A percentile compares a stretch with the other conserved stretches of the same genome.
Conservation (phyloP, 2,329 filamentous ascomycete genomes). For the Zymoseptoria tritici region DNA sequence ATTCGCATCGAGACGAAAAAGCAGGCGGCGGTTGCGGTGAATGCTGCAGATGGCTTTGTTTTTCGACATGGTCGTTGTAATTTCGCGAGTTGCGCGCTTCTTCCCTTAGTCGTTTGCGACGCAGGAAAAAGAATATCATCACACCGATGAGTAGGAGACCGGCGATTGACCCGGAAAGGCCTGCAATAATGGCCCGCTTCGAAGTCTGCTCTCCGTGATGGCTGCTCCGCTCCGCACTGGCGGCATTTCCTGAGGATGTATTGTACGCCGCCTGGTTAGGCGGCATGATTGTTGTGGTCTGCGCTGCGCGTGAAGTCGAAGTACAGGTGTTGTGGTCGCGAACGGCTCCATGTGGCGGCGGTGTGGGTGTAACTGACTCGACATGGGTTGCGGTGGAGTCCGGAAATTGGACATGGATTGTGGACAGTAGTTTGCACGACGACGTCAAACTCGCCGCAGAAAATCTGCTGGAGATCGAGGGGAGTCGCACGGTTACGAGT, state of each 20-base stretch:
- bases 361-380: not conserved
- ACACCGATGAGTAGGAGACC: slow-evolving; percentile 24
- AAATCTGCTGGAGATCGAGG: not conserved
- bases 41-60: not conserved
- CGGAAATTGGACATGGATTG: not conserved
- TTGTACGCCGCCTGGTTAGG: slow-evolving; percentile 2
- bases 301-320: not conserved
- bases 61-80: not conserved
- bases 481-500: slow-evolving; percentile 1
- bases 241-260: slow-evolving; percentile 7
- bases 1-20: not conserved
- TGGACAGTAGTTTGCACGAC: not conserved
- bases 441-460: not conserved
- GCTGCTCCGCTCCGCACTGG: slow-evolving; percentile 1
- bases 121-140: slow-evolving; percentile 21
- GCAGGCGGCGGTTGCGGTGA: not conserved
- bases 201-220: slow-evolving; percentile 1
- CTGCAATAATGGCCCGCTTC: slow-evolving; percentile 26
- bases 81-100: not conserved
- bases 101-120: slow-evolving; percentile 14
- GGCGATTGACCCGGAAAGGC: slow-evolving; percentile 26
- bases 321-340: not conserved
- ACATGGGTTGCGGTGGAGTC: not conserved
- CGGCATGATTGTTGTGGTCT: slow-evolving; percentile 1
- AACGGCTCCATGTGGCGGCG: not conserved